phyloP scores from a whole-genome alignment of 2,329 filamentous ascomycete genomes.

The Botryosphaeria agaves region DNA sequence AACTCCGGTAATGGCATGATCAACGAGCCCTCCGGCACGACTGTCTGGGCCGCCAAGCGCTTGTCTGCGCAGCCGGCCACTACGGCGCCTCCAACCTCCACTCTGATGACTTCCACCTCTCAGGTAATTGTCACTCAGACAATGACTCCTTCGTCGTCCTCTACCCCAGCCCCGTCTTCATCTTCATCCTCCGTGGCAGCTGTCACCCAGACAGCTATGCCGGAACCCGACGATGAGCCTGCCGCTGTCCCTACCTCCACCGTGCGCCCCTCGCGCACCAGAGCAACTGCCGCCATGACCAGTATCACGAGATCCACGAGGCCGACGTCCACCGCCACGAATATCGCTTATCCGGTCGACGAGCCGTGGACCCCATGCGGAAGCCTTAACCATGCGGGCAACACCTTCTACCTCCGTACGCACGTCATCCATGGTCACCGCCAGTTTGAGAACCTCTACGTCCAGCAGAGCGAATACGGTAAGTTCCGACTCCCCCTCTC shows the following conservation, averaged over 20 bases:
- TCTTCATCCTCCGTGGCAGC: too few relatives aligned
- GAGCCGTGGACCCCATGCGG: slow-evolving; percentile 1
- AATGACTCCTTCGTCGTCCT: too few relatives aligned
- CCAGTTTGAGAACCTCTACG: slow-evolving; percentile 3
- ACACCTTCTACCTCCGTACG: slow-evolving; percentile 3
- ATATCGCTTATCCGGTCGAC: neutral
- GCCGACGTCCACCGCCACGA: neutral
- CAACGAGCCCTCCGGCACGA: too few relatives aligned
- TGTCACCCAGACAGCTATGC: too few relatives aligned
- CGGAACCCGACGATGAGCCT: too few relatives aligned
- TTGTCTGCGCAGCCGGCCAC: too few relatives aligned
- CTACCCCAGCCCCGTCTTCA: too few relatives aligned
- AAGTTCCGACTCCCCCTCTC: neutral
- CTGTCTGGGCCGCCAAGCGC: too few relatives aligned
- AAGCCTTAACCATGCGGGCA: slow-evolving; percentile 1
- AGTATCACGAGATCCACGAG: neutral
- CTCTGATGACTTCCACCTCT: too few relatives aligned
- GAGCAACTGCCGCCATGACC: neutral
- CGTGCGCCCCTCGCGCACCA: neutral
- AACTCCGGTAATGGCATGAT: too few relatives aligned
- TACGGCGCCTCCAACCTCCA: too few relatives aligned
- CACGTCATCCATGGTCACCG: slow-evolving; percentile 1
- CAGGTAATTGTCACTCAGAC: too few relatives aligned
- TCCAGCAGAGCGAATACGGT: slow-evolving; percentile 1
- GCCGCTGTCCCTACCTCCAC: neutral